These are phyloP conservation scores for Gynochthodes officinalis DNA, from an alignment of 257 asterid species.

Conservation along the genomic window DNA sequence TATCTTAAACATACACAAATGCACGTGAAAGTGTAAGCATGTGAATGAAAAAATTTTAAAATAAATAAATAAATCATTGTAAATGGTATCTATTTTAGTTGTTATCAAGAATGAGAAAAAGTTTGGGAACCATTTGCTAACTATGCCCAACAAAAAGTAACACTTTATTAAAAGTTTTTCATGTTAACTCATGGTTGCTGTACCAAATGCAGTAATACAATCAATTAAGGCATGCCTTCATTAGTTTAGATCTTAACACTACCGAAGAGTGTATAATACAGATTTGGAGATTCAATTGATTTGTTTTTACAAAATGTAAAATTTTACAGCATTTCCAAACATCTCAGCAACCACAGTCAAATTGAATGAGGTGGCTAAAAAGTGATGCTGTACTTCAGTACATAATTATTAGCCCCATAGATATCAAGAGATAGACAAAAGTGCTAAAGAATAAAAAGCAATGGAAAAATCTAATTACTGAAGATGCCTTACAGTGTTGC, in stretches of 20 bases:
- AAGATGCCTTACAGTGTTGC: conserved; percentile 57
- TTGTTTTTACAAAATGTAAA: neutral
- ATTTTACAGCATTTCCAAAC: neutral
- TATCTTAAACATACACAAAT: neutral
- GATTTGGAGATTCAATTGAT: neutral
- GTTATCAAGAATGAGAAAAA: neutral
- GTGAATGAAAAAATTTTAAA: neutral
- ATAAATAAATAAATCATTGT: neutral
- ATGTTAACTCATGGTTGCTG: neutral
- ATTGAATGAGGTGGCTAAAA: neutral
- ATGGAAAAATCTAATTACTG: conserved; percentile 3
- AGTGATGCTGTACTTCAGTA: neutral
- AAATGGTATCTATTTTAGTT: neutral
- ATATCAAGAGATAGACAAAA: too few species aligned
- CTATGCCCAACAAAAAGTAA: neutral
- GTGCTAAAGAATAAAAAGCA: conserved; percentile 1
- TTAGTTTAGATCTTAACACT: neutral
- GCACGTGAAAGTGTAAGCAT: neutral
- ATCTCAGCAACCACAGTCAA: too few species aligned
- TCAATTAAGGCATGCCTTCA: neutral
- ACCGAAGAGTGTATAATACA: neutral
- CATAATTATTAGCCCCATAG: neutral
- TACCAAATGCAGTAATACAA: neutral
- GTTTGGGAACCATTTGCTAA: neutral
- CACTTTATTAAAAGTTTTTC: neutral